These are phyloP conservation scores for Clathrospora elynae DNA, from an alignment of 2,329 filamentous ascomycete species.

Conservation along the genomic window DNA sequence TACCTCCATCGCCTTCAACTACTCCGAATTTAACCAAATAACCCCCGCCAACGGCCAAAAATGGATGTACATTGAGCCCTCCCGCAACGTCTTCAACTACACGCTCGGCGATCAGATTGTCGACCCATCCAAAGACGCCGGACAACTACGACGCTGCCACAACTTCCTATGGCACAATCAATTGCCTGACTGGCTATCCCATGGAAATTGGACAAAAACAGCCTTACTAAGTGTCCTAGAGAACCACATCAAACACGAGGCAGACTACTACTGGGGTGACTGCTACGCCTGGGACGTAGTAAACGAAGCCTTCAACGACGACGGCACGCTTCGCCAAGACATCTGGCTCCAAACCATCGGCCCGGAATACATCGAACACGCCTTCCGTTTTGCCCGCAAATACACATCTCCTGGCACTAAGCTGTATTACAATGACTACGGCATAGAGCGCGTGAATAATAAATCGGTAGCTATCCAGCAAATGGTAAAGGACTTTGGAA, in stretches of 20 bases:
- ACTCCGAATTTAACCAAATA: constrained; percentile 66
- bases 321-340: constrained; percentile 58
- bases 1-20: constrained; percentile 59
- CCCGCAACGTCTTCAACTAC: constrained; percentile 63
- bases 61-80: constrained; percentile 67
- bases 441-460: constrained; percentile 62
- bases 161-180: constrained; percentile 62
- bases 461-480: constrained; percentile 46
- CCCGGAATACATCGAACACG: constrained; percentile 61
- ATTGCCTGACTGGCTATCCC: constrained; percentile 59
- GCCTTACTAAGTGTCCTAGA: constrained; percentile 63
- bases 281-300: constrained; percentile 70
- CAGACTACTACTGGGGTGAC: constrained; percentile 62
- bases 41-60: constrained; percentile 68
- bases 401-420: constrained; percentile 62
- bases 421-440: constrained; percentile 69
- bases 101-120: constrained; percentile 59
- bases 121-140: constrained; percentile 47
- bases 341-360: constrained; percentile 64
- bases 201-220: constrained; percentile 61
- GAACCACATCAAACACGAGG: constrained; percentile 65
- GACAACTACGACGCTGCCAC: constrained; percentile 65
- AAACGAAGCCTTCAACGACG: constrained; percentile 66
- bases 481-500: constrained; percentile 42
- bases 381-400: constrained; percentile 60